Conservation (phyloP, 1,284 basidiomycete genomes). For the Peniophora sp. region DNA sequence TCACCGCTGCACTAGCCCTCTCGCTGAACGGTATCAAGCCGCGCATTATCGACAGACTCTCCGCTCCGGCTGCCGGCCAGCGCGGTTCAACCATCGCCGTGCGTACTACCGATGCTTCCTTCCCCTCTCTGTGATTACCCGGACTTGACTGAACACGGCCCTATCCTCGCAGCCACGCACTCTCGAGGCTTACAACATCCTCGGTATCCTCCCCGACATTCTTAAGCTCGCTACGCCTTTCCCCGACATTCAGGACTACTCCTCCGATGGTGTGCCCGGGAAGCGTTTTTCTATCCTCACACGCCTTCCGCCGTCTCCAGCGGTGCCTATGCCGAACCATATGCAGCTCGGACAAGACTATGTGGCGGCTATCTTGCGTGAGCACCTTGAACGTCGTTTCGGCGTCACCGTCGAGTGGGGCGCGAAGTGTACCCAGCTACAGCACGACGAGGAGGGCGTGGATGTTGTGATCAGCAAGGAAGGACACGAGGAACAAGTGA, state of each 20-base stretch:
- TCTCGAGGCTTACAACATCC: conserved; percentile 19
- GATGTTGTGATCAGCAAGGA: neutral
- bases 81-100: conserved; percentile 15
- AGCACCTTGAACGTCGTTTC: conserved; percentile 15
- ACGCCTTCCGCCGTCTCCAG: conserved; percentile 9
- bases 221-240: conserved; percentile 3
- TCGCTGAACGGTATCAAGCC: conserved; percentile 19
- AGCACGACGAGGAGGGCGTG: conserved; percentile 2
- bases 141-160: no score
- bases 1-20: conserved; percentile 16
- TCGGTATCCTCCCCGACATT: conserved; percentile 17
- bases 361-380: conserved; percentile 21
- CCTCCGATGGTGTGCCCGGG: neutral
- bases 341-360: conserved; percentile 18
- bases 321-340: conserved; percentile 7
- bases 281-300: neutral
- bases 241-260: conserved; percentile 3
- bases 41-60: conserved; percentile 27
- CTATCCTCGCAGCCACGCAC: conserved; percentile 19
- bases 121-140: neutral
- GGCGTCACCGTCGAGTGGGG: conserved; percentile 20
- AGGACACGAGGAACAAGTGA: conserved; percentile 7
- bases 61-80: conserved; percentile 12
- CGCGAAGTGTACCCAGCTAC: conserved; percentile 15
- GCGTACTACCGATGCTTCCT: neutral